Base-by-base conservation (phyloP, 163 green algal species). In the Scenedesmus sp. region DNA sequence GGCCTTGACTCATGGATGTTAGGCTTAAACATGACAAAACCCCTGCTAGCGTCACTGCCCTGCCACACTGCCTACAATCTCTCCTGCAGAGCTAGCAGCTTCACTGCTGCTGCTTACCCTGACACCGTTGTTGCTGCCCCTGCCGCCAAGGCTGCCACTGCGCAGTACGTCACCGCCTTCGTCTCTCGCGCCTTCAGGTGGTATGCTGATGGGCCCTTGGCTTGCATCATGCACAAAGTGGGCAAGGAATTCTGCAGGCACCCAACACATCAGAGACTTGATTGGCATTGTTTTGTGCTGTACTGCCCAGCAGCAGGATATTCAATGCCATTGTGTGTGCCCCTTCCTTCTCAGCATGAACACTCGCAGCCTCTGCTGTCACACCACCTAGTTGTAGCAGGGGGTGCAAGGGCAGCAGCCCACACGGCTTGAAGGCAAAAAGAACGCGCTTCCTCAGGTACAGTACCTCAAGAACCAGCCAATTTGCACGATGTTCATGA, bases 221-320 rank as follows among this genome's bases (percentile, higher is more conserved):
- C n/a, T 65, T 1, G 80, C 44, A 42, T 85, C 65, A 46, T 92
- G 82, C 33, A 92, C 59, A 78, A 99, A 99, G 89, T 98, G 92
- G 0, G 96, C 96, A 22, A 99, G 92, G 84, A 99, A 99, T 93
- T 99, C 98, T n/a, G 65, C 65, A 20, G 6, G 7, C 16, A 40
- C 65, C 56, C 24, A 26, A 37, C 7, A 76, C 65, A 76, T 20
- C 30, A 40, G 30, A 76, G 22, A 72, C 59, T 10, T 72, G 4
- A 16, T 20, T 37, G 9, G 30, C 40, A 15, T 30, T 9, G 6
- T 40, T 18, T 2, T 40, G 30, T n/a, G 65, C 30, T 40, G 20
- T 3, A 10, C 22, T 72, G 59, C 22, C 9, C 33, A 72, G 18
- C 59, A 72, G 24, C 22, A 72, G 59, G 22, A 70, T 22, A 70